Conservation (phyloP, 257 asterid genomes). For the Solanum chilense region DNA sequence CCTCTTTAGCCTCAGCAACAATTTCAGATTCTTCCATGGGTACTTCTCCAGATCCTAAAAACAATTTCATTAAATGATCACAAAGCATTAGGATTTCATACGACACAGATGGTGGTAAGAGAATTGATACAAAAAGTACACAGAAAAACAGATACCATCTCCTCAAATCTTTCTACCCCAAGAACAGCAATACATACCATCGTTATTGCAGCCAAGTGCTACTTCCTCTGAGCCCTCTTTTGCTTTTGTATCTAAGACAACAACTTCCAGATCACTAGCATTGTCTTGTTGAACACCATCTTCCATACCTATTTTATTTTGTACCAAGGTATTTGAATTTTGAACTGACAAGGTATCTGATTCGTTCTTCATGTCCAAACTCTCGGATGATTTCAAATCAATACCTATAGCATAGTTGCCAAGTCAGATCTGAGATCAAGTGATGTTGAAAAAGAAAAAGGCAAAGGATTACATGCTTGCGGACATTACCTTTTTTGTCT, state of each 20-base stretch:
- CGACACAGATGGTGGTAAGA: neutral
- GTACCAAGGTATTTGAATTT: neutral
- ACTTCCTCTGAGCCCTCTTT: neutral
- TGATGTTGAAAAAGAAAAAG: neutral
- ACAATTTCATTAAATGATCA: neutral
- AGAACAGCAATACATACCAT: neutral
- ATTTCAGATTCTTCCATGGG: neutral
- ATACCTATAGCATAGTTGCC: neutral
- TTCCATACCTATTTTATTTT: neutral
- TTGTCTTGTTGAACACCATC: neutral
- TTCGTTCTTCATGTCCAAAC: neutral
- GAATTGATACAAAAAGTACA: neutral
- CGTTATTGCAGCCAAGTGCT: neutral
- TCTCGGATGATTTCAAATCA: neutral
- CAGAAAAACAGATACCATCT: neutral
- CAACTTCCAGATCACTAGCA: neutral
- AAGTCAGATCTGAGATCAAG: neutral
- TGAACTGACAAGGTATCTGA: neutral
- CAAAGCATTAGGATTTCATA: neutral
- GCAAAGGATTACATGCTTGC: neutral
- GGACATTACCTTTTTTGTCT: constrained; percentile 25
- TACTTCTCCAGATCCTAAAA: neutral
- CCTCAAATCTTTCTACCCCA: neutral
- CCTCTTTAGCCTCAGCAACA: neutral
- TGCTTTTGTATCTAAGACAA: neutral